Percentiles rank a stretch among this genome's conserved stretches.
phyloP scores from a whole-genome alignment of 179 eudicot genomes.

The Beta lomatogona region DNA sequence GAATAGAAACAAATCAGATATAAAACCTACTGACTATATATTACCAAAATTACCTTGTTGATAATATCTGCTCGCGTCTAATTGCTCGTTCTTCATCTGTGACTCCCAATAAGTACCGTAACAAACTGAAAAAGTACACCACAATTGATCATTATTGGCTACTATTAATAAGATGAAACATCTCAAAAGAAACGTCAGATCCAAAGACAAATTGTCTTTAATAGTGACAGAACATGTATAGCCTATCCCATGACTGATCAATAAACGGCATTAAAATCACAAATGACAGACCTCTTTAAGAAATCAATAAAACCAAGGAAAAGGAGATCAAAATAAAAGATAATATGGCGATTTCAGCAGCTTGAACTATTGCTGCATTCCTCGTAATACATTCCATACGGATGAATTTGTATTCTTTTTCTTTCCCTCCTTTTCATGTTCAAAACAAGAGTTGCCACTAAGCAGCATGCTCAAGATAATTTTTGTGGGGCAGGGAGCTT shows the following conservation, averaged over 20 bases:
- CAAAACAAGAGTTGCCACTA: background rate
- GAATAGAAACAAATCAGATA: background rate
- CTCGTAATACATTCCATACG: background rate
- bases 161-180: constrained; percentile 10
- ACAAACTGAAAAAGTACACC: constrained; percentile 58
- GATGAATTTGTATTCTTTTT: background rate
- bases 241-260: background rate
- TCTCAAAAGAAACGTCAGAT: background rate
- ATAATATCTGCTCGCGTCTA: constrained; percentile 92
- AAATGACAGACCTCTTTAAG: background rate
- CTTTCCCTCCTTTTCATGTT: background rate
- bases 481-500: background rate
- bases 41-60: constrained; percentile 66
- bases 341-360: background rate
- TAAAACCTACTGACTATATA: background rate
- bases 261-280: background rate
- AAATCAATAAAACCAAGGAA: background rate
- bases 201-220: too few species aligned
- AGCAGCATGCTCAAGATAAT: background rate
- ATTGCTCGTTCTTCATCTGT: constrained; percentile 81
- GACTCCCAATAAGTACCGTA: constrained; percentile 79
- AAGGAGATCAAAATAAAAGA: background rate
- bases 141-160: background rate
- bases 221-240: background rate
- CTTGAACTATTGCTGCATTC: background rate